Conservation (phyloP, 345 rosid genomes). For the Rhizophora apiculata region DNA sequence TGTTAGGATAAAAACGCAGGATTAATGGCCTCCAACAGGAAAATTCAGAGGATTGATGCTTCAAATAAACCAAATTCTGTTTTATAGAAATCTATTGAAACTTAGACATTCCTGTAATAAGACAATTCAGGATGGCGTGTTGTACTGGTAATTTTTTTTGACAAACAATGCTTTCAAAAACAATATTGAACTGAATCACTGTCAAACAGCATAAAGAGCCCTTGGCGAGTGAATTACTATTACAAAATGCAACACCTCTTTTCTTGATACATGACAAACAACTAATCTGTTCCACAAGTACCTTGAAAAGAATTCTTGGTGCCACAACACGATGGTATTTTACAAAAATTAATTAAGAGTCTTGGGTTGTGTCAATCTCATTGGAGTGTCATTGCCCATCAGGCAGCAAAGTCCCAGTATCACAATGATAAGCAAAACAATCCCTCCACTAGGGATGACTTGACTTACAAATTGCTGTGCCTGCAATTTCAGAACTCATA, state of each 20-base stretch:
- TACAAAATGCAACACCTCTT: too few relatives aligned
- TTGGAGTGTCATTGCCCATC: conserved; percentile 94
- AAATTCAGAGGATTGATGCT: too few relatives aligned
- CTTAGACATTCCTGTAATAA: too few relatives aligned
- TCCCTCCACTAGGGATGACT: too few relatives aligned
- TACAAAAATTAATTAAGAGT: conserved; percentile 41
- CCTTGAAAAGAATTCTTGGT: conserved; percentile 9
- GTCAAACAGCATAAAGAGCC: conserved; percentile 4
- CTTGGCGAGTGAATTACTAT: background rate
- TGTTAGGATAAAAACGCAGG: too few relatives aligned
- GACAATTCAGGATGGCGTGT: too few relatives aligned
- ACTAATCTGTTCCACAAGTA: conserved; percentile 21
- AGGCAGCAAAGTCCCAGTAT: conserved; percentile 91
- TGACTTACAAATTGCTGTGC: too few relatives aligned
- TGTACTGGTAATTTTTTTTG: too few relatives aligned
- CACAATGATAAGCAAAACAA: conserved; percentile 75
- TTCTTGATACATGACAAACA: conserved; percentile 27
- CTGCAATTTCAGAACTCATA: too few relatives aligned
- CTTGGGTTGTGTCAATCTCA: conserved; percentile 93
- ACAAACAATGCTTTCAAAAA: conserved; percentile 1
- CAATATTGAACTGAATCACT: conserved; percentile 12
- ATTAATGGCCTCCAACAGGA: too few relatives aligned
- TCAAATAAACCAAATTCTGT: too few relatives aligned
- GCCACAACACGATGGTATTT: conserved; percentile 11
- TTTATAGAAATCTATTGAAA: too few relatives aligned